These are phyloP conservation scores for Serendipita indica DNA, from an alignment of 768 basidiomycete species.

Conservation along the genomic window DNA sequence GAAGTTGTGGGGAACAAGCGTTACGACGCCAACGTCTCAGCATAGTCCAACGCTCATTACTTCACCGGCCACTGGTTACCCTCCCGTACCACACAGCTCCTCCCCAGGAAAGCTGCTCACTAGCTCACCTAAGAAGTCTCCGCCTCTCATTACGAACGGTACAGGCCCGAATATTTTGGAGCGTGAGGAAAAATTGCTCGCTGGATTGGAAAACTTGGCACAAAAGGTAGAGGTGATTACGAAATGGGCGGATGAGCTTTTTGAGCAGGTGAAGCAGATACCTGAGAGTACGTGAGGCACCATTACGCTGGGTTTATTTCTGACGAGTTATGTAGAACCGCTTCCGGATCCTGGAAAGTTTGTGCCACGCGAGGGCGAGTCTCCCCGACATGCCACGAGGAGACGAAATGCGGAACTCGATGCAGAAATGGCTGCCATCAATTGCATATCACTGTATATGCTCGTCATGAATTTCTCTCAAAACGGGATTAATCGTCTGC, in stretches of 20 bases:
- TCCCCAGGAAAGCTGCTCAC: not conserved
- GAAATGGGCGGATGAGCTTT: conserved; percentile 91
- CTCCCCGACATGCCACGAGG: conserved; percentile 49
- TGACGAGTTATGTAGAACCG: conserved; percentile 39
- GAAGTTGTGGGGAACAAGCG: conserved; percentile 52
- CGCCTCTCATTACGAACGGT: too few species aligned
- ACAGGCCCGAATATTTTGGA: conserved; percentile 15
- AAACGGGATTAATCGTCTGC: conserved; percentile 75
- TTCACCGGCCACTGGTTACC: conserved; percentile 27
- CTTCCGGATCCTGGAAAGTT: conserved; percentile 71
- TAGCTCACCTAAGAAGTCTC: conserved; percentile 14
- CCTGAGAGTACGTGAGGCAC: conserved; percentile 51
- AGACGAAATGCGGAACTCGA: conserved; percentile 63
- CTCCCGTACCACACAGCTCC: not conserved
- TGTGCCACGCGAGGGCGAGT: conserved; percentile 50
- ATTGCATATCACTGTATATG: conserved; percentile 80
- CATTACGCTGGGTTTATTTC: not conserved
- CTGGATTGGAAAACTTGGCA: conserved; percentile 69
- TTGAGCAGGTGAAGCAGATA: conserved; percentile 70
- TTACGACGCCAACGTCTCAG: conserved; percentile 45
- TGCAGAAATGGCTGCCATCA: conserved; percentile 70
- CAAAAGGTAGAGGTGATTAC: conserved; percentile 92
- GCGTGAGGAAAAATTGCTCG: conserved; percentile 73
- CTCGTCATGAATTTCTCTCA: conserved; percentile 85
- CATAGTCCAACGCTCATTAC: conserved; percentile 25